phyloP scores from a whole-genome alignment of 768 basidiomycete species.

The Pisolithus albus region DNA sequence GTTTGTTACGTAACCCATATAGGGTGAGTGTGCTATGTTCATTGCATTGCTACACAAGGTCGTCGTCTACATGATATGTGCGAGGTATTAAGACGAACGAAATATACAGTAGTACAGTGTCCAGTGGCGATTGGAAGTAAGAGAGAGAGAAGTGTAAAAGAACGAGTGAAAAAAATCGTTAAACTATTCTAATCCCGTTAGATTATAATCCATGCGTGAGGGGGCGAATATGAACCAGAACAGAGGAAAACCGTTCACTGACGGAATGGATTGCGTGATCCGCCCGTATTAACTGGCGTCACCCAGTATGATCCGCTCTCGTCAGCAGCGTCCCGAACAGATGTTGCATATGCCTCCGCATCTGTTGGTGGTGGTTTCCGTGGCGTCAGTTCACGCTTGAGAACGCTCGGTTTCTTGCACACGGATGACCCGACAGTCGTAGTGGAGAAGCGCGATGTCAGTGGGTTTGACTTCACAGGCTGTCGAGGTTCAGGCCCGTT shows the following conservation, averaged over 20 bases:
- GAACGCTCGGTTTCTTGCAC: conserved; percentile 24
- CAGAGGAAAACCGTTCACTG: conserved; percentile 22
- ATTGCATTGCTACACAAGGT: not conserved
- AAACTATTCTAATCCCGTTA: not conserved
- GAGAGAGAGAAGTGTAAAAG: conserved; percentile 8
- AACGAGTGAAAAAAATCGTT: not conserved
- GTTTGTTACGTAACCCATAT: not conserved
- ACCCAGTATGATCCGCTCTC: conserved; percentile 37
- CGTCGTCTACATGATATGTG: conserved; percentile 7
- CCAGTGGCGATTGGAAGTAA: conserved; percentile 10
- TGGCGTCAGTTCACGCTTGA: conserved; percentile 20
- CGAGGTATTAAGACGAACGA: conserved; percentile 10
- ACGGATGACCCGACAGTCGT: conserved; percentile 37
- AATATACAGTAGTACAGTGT: conserved; percentile 6
- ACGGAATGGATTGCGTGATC: conserved; percentile 49
- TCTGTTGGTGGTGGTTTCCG: conserved; percentile 37
- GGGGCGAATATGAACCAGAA: conserved; percentile 6
- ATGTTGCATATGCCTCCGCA: conserved; percentile 53
- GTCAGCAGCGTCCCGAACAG: conserved; percentile 34
- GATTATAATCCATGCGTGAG: not conserved
- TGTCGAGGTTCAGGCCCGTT: conserved; percentile 66
- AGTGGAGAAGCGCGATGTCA: conserved; percentile 43
- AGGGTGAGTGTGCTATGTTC: not conserved
- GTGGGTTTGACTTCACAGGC: conserved; percentile 47
- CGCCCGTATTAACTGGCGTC: conserved; percentile 37